A percentile compares a stretch with the other conserved stretches of the same genome.
Evolutionary conservation across 1,284 basidiomycete species (phyloP).

Genomic region (Papiliotrema flavescens): DNA sequence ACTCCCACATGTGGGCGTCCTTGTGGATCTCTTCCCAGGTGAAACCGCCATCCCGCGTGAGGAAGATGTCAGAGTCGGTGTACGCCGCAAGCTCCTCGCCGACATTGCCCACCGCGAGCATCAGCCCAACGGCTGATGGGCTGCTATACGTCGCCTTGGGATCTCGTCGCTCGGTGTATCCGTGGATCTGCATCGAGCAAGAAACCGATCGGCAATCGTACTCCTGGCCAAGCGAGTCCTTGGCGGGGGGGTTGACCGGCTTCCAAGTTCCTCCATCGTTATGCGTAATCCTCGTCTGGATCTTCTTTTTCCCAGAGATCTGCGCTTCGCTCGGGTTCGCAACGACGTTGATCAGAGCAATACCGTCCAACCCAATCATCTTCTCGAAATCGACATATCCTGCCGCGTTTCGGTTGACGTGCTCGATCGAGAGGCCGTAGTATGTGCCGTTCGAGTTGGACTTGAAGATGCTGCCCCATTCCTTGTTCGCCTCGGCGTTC

Average conservation of each 20-base stretch:
- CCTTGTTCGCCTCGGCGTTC: conserved; percentile 66
- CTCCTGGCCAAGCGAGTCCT: conserved; percentile 69
- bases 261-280: conserved; percentile 94
- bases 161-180: conserved; percentile 89
- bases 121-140: conserved; percentile 83
- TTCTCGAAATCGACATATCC: conserved; percentile 99
- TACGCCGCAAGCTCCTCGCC: conserved; percentile 79
- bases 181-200: conserved; percentile 87
- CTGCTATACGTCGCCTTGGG: conserved; percentile 87
- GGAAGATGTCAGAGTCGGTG: conserved; percentile 87
- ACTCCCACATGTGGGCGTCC: conserved; percentile 96
- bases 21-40: conserved; percentile 99
- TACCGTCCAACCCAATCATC: conserved; percentile 90
- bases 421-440: conserved; percentile 77
- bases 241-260: conserved; percentile 65
- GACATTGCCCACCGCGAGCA: conserved; percentile 97
- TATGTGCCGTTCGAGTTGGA: conserved; percentile 99
- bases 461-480: conserved; percentile 87
- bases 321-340: conserved; percentile 73
- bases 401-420: conserved; percentile 80
- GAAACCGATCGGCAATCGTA: conserved; percentile 71
- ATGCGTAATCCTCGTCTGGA: conserved; percentile 88
- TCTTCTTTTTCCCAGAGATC: conserved; percentile 67
- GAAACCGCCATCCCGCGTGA: conserved; percentile 93
- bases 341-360: conserved; percentile 89